Percentiles rank a stretch among this genome's conserved stretches.
phyloP scores from a whole-genome alignment of 2,329 filamentous ascomycete genomes.

The Colletotrichum sojae region DNA sequence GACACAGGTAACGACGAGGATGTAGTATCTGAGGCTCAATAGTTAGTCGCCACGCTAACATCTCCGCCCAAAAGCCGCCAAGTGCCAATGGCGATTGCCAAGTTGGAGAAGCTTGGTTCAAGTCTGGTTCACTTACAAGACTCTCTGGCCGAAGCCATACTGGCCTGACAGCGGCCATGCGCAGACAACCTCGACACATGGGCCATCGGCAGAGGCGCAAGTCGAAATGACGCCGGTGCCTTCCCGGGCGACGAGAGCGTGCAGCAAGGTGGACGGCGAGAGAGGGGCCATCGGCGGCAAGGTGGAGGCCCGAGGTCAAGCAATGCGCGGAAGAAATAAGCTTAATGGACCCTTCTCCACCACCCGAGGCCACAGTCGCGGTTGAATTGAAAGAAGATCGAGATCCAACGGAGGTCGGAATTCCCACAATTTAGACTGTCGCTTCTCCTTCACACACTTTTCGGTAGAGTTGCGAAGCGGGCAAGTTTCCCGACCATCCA shows the following conservation, averaged over 20 bases:
- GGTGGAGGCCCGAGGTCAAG: too few species aligned
- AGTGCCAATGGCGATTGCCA: conserved; percentile 4
- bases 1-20: conserved; percentile 74
- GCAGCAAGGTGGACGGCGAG: conserved; percentile 12
- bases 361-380: not conserved
- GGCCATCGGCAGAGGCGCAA: conserved; percentile 25
- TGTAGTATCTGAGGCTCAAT: conserved; percentile 67
- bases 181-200: conserved; percentile 63
- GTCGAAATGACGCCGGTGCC: conserved; percentile 16
- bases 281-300: conserved; percentile 12
- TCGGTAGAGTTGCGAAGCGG: conserved; percentile 2
- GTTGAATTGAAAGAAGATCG: not conserved
- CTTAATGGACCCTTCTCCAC: not conserved
- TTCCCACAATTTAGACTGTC: conserved; percentile 11
- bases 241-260: conserved; percentile 10
- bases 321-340: not conserved
- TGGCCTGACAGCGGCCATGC: conserved; percentile 71
- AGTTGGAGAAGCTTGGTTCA: conserved; percentile 31
- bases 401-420: not conserved
- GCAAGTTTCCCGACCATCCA: conserved; percentile 1
- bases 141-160: conserved; percentile 68
- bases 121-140: conserved; percentile 57
- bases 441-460: not conserved
- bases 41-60: conserved; percentile 19
- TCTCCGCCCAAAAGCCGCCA: conserved; percentile 2